Evolutionary conservation across 2,329 filamentous ascomycete species (phyloP), one percentile per base, ranked within the genome.

Genomic region (Fusarium sp.): DNA sequence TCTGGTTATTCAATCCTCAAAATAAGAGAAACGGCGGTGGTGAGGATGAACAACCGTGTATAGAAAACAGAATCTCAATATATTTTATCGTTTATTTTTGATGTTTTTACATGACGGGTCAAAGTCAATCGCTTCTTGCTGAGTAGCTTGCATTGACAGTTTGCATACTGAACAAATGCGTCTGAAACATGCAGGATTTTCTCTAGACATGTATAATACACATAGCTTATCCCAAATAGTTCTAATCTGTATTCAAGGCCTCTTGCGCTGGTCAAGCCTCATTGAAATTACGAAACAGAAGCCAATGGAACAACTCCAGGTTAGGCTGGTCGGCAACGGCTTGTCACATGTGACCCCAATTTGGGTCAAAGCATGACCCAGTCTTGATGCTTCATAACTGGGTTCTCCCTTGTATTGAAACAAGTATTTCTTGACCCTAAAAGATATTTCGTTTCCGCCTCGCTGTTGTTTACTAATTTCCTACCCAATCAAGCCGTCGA

Each of bases 321-420:
- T 65, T 67, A 53, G 62, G 64, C 62, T 49, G 48, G 47, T 32
- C 56, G 61, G 61, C 57, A 60, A 48, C 36, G 15, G 48, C 15
- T 50, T 66, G 65, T 68, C 65, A 69, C 65, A 68, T 68, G 65
- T 68, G 65, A 68, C 59, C 65, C 53, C 52, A 50, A 32, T 23
- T 49, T 46, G 42, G 43, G 23, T 61, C 48, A 34, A 62, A 42
- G 47, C 65, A 68, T 56, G 65, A 50, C 65, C 65, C 48, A 49
- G 34, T 14, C 24, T 30, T 46, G 42, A 15, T 32, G 15, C 38
- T 15, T 47, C 28, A 24, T 38, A 43, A 43, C 36, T 8, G 28
- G 17, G 19, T 28, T 39, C 23, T 21, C 23, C 17, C 38, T 42
- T 17, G 43, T 24, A 26, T 23, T 19, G 28, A 47, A 61, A 55